phyloP scores from a whole-genome alignment of 106 monocot genomes.

The Iris macrosiphon region DNA sequence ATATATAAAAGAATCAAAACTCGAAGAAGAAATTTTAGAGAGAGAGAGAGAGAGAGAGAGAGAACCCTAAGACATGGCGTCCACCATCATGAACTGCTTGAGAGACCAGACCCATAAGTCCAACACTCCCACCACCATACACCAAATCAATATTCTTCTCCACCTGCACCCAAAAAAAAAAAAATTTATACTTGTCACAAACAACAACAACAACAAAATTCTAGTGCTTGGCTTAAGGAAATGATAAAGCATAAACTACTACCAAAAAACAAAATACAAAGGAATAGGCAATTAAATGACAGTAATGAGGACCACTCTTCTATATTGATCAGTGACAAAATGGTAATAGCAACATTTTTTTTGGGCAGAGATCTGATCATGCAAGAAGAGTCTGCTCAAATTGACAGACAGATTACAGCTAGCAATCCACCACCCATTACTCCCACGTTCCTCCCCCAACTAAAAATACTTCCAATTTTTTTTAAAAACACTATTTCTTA shows the following conservation, averaged over 20 bases:
- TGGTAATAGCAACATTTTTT: no score
- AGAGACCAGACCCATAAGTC: conserved; percentile 39
- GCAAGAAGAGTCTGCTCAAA: conserved; percentile 34
- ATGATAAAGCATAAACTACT: no score
- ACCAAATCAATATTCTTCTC: conserved; percentile 33
- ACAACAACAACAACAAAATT: no score
- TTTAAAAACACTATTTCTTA: neutral
- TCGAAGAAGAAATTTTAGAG: no score
- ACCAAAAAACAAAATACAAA: neutral
- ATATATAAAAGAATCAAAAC: no score
- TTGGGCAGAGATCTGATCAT: conserved; percentile 17
- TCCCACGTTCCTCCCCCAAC: conserved; percentile 1
- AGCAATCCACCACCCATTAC: conserved; percentile 18
- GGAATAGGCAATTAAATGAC: no score
- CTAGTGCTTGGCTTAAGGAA: no score
- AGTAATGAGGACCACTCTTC: no score
- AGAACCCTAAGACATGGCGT: conserved; percentile 36
- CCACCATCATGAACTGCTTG: conserved; percentile 37
- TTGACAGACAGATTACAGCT: conserved; percentile 38
- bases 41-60: conserved; percentile 7
- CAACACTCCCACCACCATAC: conserved; percentile 43
- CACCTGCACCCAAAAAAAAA: conserved; percentile 16
- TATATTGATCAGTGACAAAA: no score
- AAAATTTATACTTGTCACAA: no score
- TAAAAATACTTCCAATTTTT: no score